These are phyloP conservation scores for Trypanosoma cruzi DNA, from an alignment of 208 protist genomes.

Conservation along the genomic window DNA sequence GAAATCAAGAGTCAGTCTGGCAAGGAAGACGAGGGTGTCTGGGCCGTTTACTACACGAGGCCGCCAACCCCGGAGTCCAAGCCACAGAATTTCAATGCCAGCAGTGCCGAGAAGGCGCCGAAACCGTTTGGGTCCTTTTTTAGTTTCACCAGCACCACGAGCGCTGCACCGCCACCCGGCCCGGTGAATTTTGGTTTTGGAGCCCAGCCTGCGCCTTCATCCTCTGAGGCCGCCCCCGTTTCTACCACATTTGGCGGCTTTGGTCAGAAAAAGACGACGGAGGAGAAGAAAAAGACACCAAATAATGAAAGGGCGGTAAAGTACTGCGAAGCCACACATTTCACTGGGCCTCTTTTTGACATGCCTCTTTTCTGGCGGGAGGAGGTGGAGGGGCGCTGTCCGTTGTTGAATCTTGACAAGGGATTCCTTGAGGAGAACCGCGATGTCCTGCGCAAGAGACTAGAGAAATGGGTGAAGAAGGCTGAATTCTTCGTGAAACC, in stretches of 20 bases:
- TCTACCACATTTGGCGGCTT: constrained; percentile 12
- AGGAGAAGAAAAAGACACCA: constrained; percentile 29
- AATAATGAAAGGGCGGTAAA: constrained; percentile 21
- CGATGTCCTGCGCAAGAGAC: constrained; percentile 50
- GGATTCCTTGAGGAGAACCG: constrained; percentile 75
- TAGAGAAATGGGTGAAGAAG: constrained; percentile 71
- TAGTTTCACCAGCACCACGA: constrained; percentile 15
- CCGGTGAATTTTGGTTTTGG: constrained; percentile 29
- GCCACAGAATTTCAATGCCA: not conserved
- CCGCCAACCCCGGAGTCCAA: not conserved
- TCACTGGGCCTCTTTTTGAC: constrained; percentile 79
- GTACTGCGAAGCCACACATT: constrained; percentile 72
- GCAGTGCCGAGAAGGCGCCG: not conserved
- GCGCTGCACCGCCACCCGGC: constrained; percentile 6
- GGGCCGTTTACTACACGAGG: constrained; percentile 52
- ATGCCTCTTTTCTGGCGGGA: constrained; percentile 83
- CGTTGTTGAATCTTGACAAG: constrained; percentile 84
- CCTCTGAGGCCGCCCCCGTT: not conserved
- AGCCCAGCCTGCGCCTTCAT: constrained; percentile 4
- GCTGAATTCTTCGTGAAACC: constrained; percentile 65
- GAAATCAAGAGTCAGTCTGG: constrained; percentile 46
- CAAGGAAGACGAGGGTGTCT: constrained; percentile 51
- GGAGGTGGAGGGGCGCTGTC: constrained; percentile 69
- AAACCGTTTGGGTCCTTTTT: constrained; percentile 3
- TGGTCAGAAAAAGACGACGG: constrained; percentile 9